Evolutionary conservation across 1,139 yeast genomes (phyloP).

Genomic region (Geotrichum restrictum): DNA sequence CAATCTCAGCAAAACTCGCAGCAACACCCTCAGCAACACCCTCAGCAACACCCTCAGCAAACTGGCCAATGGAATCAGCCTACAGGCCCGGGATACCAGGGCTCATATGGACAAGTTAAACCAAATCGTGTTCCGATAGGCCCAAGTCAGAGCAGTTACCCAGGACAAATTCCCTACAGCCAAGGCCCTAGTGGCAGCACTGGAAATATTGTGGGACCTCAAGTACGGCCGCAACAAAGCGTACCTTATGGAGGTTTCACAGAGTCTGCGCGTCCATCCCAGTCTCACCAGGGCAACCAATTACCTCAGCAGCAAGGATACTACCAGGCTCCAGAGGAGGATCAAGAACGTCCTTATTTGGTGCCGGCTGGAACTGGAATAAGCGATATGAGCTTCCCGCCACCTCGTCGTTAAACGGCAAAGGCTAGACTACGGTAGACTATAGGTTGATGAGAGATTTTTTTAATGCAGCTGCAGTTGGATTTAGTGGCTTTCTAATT

Average conservation of each 20-base stretch:
- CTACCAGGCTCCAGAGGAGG: neutral
- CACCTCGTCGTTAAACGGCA: neutral
- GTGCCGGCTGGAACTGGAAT: slow-evolving; percentile 3
- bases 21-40: neutral
- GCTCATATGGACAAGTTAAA: too few species aligned
- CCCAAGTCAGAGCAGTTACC: neutral
- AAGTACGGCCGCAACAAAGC: neutral
- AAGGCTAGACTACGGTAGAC: too few species aligned
- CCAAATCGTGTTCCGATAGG: neutral
- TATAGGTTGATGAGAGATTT: too few species aligned
- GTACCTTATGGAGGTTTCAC: neutral
- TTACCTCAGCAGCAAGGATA: neutral
- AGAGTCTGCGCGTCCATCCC: neutral
- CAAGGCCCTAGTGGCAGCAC: neutral
- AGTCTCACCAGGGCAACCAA: neutral
- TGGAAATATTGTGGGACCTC: too few species aligned
- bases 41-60: neutral
- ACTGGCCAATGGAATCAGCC: neutral
- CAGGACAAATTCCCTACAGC: neutral
- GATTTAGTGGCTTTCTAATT: too few species aligned
- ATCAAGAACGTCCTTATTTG: neutral
- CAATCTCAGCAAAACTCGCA: too few species aligned
- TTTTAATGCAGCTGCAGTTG: too few species aligned
- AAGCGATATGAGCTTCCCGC: neutral
- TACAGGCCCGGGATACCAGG: too few species aligned